Conservation (phyloP, 371 early-diverging fungal genomes). For the Lichtheimia ornata region DNA sequence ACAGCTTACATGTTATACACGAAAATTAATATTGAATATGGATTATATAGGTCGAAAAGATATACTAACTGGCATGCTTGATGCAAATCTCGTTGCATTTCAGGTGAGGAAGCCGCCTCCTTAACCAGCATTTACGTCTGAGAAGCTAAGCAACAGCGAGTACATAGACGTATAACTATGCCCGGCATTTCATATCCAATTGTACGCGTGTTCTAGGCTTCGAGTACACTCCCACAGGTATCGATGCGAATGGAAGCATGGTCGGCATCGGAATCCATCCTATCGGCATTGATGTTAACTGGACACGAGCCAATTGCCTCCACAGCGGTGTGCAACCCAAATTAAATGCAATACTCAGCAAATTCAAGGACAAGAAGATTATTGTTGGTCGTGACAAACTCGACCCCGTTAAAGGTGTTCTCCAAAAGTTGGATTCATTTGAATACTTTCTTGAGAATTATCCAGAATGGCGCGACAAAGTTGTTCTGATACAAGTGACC, state of each 20-base stretch:
- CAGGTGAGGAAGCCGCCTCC: conserved; percentile 51
- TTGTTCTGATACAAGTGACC: conserved; percentile 88
- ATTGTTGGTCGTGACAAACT: conserved; percentile 98
- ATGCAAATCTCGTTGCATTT: conserved; percentile 90
- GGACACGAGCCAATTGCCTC: conserved; percentile 45
- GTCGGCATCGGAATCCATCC: conserved; percentile 92
- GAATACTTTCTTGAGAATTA: conserved; percentile 88
- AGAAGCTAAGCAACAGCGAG: too few relatives aligned
- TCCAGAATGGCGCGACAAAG: conserved; percentile 89
- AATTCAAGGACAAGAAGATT: conserved; percentile 91
- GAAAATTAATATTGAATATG: not conserved
- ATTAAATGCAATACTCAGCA: conserved; percentile 77
- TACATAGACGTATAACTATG: conserved; percentile 89
- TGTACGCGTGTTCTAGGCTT: conserved; percentile 90
- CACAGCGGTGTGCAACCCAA: conserved; percentile 64
- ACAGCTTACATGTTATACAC: too few relatives aligned
- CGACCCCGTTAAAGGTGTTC: conserved; percentile 98
- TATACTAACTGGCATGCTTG: conserved; percentile 89
- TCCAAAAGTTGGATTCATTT: conserved; percentile 95
- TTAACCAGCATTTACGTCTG: too few relatives aligned
- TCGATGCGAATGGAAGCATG: conserved; percentile 73
- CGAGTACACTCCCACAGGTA: conserved; percentile 85
- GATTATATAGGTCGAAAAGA: conserved; percentile 74
- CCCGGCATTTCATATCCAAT: conserved; percentile 93
- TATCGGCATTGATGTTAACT: conserved; percentile 94